A percentile compares a stretch with the other conserved stretches of the same genome.
These are phyloP conservation scores for Logfia minima DNA, from an alignment of 129 eudicot genomes.

Conservation along the genomic window DNA sequence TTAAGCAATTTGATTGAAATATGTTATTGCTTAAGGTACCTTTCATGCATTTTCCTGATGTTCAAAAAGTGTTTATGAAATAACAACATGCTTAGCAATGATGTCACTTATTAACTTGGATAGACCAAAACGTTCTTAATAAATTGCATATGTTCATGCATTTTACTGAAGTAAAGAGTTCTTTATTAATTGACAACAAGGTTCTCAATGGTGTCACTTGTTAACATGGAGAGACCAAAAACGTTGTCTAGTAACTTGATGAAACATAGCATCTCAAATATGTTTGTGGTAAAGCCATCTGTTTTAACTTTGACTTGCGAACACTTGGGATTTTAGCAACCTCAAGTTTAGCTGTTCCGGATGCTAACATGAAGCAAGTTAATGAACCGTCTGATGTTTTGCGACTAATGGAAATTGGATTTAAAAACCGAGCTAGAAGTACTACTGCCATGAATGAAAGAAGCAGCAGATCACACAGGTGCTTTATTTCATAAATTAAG, in stretches of 20 bases:
- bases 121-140: neutral
- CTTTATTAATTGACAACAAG: neutral
- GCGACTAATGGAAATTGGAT: constrained; percentile 70
- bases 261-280: constrained; percentile 15
- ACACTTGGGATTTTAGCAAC: constrained; percentile 79
- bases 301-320: constrained; percentile 57
- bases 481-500: neutral
- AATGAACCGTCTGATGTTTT: constrained; percentile 62
- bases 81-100: too few relatives aligned
- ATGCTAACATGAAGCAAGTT: constrained; percentile 68
- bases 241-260: neutral
- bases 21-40: neutral
- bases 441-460: constrained; percentile 73
- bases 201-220: neutral
- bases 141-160: neutral
- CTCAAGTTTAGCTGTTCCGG: constrained; percentile 80
- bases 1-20: neutral
- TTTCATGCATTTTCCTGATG: neutral
- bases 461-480: constrained; percentile 99
- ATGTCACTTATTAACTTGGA: neutral
- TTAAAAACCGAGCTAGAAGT: constrained; percentile 66
- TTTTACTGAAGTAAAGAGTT: neutral
- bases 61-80: neutral
- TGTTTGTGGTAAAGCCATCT: constrained; percentile 7
- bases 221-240: constrained; percentile 15